Percentiles rank a stretch among this genome's conserved stretches.
These are phyloP conservation scores for Diaporthe aspalathi DNA, from an alignment of 2,329 filamentous ascomycete genomes.

Conservation along the genomic window DNA sequence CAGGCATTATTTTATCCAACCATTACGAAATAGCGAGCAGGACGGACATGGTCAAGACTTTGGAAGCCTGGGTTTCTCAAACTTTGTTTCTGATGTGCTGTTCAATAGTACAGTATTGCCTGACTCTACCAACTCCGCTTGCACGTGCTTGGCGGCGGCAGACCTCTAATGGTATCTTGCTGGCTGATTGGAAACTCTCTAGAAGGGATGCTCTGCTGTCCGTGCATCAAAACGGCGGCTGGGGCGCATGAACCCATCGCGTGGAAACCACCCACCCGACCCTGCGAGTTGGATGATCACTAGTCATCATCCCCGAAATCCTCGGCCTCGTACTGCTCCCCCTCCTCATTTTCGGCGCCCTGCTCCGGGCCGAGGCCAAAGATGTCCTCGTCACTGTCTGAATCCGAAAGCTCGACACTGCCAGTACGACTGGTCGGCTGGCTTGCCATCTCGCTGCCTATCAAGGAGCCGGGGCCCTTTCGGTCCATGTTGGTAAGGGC, in stretches of 20 bases:
- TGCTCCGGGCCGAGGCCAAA: slow-evolving; percentile 21
- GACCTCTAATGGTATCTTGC: slow-evolving; percentile 16
- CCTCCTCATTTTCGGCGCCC: slow-evolving; percentile 38
- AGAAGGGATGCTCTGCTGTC: neutral
- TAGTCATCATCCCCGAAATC: slow-evolving; percentile 28
- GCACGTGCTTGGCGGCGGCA: neutral
- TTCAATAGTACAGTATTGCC: neutral
- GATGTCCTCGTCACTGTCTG: slow-evolving; percentile 35
- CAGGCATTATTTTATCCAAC: slow-evolving; percentile 1
- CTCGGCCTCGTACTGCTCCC: slow-evolving; percentile 13
- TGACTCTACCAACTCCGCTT: neutral
- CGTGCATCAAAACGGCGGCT: neutral
- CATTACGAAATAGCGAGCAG: slow-evolving; percentile 3
- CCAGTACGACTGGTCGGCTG: slow-evolving; percentile 49
- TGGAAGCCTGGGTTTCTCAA: neutral
- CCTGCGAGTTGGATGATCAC: slow-evolving; percentile 7
- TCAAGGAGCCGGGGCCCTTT: slow-evolving; percentile 62
- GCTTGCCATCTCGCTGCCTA: slow-evolving; percentile 57
- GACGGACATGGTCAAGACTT: neutral
- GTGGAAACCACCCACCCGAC: neutral
- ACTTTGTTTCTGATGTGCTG: neutral
- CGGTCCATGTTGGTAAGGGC: slow-evolving; percentile 65
- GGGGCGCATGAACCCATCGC: neutral
- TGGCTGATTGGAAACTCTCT: neutral
- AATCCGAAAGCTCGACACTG: slow-evolving; percentile 46